Percentiles rank a stretch among this genome's conserved stretches.
These are phyloP conservation scores for Kodamaea plutei DNA, from an alignment of 1,139 yeast species.

Conservation along the genomic window DNA sequence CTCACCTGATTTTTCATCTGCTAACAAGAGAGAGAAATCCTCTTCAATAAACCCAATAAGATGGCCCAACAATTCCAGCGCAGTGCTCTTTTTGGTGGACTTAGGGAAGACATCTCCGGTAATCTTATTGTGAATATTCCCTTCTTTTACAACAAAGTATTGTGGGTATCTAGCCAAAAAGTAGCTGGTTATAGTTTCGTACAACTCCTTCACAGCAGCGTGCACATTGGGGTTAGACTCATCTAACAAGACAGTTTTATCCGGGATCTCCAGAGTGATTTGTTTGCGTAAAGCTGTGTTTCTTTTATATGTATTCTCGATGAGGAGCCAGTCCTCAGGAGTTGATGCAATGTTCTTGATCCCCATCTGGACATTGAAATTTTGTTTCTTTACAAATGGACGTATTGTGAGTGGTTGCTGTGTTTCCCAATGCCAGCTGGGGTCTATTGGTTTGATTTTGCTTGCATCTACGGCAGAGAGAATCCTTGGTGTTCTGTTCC, in stretches of 20 bases:
- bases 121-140: slow-evolving; percentile 23
- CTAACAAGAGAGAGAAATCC: slow-evolving; percentile 34
- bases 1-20: slow-evolving; percentile 35
- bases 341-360: slow-evolving; percentile 26
- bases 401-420: slow-evolving; percentile 12
- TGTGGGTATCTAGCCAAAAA: slow-evolving; percentile 32
- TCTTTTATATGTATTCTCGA: slow-evolving; percentile 33
- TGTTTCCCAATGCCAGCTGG: slow-evolving; percentile 10
- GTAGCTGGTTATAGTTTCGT: slow-evolving; percentile 25
- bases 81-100: slow-evolving; percentile 10
- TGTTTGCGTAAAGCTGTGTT: slow-evolving; percentile 20
- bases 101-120: slow-evolving; percentile 26
- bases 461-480: slow-evolving; percentile 4
- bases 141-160: slow-evolving; percentile 20
- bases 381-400: slow-evolving; percentile 21
- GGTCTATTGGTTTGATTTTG: slow-evolving; percentile 8
- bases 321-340: slow-evolving; percentile 36
- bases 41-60: slow-evolving; percentile 37
- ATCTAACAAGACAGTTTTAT: slow-evolving; percentile 19
- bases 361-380: slow-evolving; percentile 39
- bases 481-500: no score
- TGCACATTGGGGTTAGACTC: slow-evolving; percentile 1
- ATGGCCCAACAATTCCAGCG: slow-evolving; percentile 18
- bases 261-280: slow-evolving; percentile 16
- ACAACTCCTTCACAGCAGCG: slow-evolving; percentile 33